These are phyloP conservation scores for Phytophthora syringae DNA, from an alignment of 352 stramenopile genomes.

Conservation along the genomic window DNA sequence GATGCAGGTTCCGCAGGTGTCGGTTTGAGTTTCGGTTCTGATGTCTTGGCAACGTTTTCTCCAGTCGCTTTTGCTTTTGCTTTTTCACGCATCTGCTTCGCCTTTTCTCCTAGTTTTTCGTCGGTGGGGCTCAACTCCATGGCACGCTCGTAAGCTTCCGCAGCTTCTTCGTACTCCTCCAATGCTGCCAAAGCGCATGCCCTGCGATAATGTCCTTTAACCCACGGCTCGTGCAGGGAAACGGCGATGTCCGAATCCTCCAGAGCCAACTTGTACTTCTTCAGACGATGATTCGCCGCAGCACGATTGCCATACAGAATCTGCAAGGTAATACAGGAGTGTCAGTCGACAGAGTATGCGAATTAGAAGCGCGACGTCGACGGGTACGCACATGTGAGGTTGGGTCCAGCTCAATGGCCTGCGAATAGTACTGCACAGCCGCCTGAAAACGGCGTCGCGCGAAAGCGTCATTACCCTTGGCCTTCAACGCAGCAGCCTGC, in stretches of 20 bases:
- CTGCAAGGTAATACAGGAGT: slow-evolving; percentile 32
- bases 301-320: slow-evolving; percentile 87
- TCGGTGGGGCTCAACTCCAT: slow-evolving; percentile 76
- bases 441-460: slow-evolving; percentile 74
- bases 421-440: slow-evolving; percentile 86
- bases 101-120: slow-evolving; percentile 66
- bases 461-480: slow-evolving; percentile 84
- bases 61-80: slow-evolving; percentile 18
- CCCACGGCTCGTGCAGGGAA: slow-evolving; percentile 71
- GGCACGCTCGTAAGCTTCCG: slow-evolving; percentile 69
- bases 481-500: slow-evolving; percentile 60
- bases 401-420: slow-evolving; percentile 83
- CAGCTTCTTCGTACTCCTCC: slow-evolving; percentile 68
- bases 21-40: slow-evolving; percentile 17
- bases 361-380: background rate
- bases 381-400: slow-evolving; percentile 63
- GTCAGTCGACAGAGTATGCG: slow-evolving; percentile 1
- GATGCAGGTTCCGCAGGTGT: slow-evolving; percentile 6
- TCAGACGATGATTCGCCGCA: slow-evolving; percentile 74
- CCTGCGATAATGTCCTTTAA: slow-evolving; percentile 88
- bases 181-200: slow-evolving; percentile 72
- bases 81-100: slow-evolving; percentile 66
- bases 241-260: slow-evolving; percentile 70
- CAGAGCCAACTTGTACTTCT: slow-evolving; percentile 71
- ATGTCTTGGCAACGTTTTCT: slow-evolving; percentile 6